These are phyloP conservation scores for Naganishia kalamii DNA, from an alignment of 768 basidiomycete species.

Conservation along the genomic window DNA sequence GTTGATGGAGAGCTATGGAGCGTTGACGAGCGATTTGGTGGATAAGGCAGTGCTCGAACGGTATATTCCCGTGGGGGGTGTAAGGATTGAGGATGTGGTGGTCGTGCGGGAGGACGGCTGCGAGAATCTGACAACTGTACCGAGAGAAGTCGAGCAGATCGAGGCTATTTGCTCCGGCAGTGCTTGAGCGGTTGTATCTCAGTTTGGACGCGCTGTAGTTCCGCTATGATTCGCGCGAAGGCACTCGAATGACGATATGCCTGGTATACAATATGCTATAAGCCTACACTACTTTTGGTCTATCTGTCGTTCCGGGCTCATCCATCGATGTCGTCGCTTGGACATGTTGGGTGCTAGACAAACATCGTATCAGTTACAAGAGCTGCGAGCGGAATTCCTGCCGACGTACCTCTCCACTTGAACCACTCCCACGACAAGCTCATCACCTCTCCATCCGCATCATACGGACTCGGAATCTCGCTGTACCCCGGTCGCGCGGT, in stretches of 20 bases:
- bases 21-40: conserved; percentile 52
- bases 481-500: conserved; percentile 86
- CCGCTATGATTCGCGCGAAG: no score
- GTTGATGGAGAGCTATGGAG: conserved; percentile 48
- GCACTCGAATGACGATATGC: background rate
- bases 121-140: conserved; percentile 79
- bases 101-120: conserved; percentile 66
- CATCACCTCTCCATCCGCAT: conserved; percentile 88
- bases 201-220: background rate
- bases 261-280: background rate
- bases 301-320: conserved; percentile 24
- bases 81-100: conserved; percentile 89
- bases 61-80: conserved; percentile 80
- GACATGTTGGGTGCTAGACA: conserved; percentile 24
- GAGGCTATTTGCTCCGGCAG: conserved; percentile 72
- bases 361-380: background rate
- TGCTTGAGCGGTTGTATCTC: background rate
- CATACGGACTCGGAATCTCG: conserved; percentile 91
- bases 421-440: conserved; percentile 95
- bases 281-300: conserved; percentile 20
- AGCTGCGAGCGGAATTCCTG: background rate
- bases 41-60: conserved; percentile 61
- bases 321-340: conserved; percentile 25
- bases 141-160: conserved; percentile 73
- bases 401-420: conserved; percentile 26